A percentile compares a stretch with the other conserved stretches of the same genome.
Conservation (phyloP, 2,329 filamentous ascomycete genomes). For the Alternaria rosae region DNA sequence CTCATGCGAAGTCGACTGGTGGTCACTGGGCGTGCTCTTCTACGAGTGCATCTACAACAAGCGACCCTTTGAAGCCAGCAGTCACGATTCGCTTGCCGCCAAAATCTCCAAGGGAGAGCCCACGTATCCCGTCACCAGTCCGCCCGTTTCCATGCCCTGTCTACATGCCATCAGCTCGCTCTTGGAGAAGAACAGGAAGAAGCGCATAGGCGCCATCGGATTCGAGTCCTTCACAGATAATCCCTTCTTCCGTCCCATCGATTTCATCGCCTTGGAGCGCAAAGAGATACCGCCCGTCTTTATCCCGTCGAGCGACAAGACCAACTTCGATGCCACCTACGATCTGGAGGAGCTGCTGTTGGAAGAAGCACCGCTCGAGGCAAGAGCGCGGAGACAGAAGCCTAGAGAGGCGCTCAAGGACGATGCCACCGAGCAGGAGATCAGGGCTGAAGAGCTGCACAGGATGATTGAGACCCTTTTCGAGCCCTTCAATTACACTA, state of each 20-base stretch:
- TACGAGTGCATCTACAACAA: conserved; percentile 99
- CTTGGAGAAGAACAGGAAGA: conserved; percentile 79
- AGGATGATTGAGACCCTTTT: conserved; percentile 94
- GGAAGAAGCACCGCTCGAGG: conserved; percentile 94
- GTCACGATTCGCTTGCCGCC: conserved; percentile 78
- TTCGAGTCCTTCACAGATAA: conserved; percentile 88
- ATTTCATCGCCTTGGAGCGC: conserved; percentile 83
- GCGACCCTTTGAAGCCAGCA: conserved; percentile 92
- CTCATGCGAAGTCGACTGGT: conserved; percentile 92
- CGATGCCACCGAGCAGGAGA: conserved; percentile 93
- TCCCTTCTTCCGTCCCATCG: conserved; percentile 85
- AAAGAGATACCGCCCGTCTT: conserved; percentile 94
- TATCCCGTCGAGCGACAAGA: conserved; percentile 93
- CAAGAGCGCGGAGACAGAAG: conserved; percentile 89
- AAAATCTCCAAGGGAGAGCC: conserved; percentile 83
- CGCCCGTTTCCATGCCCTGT: conserved; percentile 86
- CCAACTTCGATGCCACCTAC: conserved; percentile 98
- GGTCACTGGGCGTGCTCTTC: conserved; percentile 97
- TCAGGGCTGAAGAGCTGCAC: conserved; percentile 91
- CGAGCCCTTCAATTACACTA: conserved; percentile 92
- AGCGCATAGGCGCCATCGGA: conserved; percentile 80
- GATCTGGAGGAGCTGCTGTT: conserved; percentile 92
- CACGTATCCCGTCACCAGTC: conserved; percentile 90
- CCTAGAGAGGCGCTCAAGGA: conserved; percentile 90
- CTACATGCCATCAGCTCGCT: conserved; percentile 87